phyloP scores from a whole-genome alignment of 306 rosid species.

The Dalbergia oliveri region DNA sequence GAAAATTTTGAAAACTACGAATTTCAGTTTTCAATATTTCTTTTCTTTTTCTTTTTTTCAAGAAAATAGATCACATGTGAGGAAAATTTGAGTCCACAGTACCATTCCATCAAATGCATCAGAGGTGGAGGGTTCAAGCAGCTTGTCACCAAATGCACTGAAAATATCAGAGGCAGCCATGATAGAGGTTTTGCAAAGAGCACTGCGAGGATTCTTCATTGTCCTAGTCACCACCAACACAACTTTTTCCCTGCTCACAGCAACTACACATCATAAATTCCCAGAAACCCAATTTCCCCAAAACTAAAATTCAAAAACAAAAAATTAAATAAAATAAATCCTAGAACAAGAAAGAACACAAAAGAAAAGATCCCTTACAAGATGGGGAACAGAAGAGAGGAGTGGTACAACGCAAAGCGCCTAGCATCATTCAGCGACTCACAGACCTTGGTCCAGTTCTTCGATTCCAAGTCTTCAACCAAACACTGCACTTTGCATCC shows the following conservation, averaged over 20 bases:
- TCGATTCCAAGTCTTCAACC: conserved; percentile 71
- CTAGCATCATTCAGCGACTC: conserved; percentile 75
- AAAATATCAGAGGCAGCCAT: conserved; percentile 91
- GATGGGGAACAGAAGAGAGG: conserved; percentile 63
- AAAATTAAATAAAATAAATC: not conserved
- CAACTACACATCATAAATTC: conserved; percentile 21
- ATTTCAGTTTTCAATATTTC: too few species aligned
- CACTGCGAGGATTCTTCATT: conserved; percentile 96
- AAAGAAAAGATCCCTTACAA: conserved; percentile 48
- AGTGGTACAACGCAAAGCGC: conserved; percentile 75
- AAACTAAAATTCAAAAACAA: not conserved
- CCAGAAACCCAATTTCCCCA: conserved; percentile 22
- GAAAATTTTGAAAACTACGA: too few species aligned
- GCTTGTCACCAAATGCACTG: conserved; percentile 73
- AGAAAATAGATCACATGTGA: not conserved
- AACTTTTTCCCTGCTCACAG: conserved; percentile 66
- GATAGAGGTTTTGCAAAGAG: conserved; percentile 90
- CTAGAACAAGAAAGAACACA: not conserved
- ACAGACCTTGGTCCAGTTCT: conserved; percentile 82
- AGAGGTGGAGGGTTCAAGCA: conserved; percentile 66
- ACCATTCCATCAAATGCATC: conserved; percentile 85
- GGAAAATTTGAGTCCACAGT: conserved; percentile 25
- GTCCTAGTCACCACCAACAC: conserved; percentile 74
- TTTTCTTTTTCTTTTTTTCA: too few species aligned
- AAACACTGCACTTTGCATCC: conserved; percentile 58